Conservation (phyloP, 1,139 yeast genomes). For the Hemisphaericaspora xylanilytica region DNA sequence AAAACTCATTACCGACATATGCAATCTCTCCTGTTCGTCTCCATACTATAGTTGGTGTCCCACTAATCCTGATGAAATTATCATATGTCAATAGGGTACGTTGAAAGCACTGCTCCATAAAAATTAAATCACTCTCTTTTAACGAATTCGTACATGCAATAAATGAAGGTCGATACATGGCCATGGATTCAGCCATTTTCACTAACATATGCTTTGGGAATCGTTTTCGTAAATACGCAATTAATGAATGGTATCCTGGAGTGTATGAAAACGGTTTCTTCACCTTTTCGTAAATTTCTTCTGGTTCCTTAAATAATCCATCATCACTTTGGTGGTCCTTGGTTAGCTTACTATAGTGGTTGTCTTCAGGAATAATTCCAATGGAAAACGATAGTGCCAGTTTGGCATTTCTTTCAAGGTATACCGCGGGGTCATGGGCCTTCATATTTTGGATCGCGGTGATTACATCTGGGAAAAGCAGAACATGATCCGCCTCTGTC, state of each 20-base stretch:
- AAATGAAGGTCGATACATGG: slow-evolving; percentile 85
- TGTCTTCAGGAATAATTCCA: slow-evolving; percentile 46
- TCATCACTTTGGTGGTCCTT: slow-evolving; percentile 12
- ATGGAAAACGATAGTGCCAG: slow-evolving; percentile 56
- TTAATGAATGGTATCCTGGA: slow-evolving; percentile 82
- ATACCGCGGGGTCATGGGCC: slow-evolving; percentile 39
- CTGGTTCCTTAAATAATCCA: slow-evolving; percentile 57
- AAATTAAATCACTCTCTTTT: slow-evolving; percentile 85
- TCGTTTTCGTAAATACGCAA: slow-evolving; percentile 68
- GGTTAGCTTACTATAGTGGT: slow-evolving; percentile 15
- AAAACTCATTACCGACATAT: slow-evolving; percentile 89
- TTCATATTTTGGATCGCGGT: slow-evolving; percentile 47
- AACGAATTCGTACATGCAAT: slow-evolving; percentile 88
- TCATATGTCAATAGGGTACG: slow-evolving; percentile 86
- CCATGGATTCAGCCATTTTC: slow-evolving; percentile 84
- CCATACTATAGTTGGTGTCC: slow-evolving; percentile 96
- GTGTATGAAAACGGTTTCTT: slow-evolving; percentile 81
- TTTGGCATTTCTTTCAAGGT: slow-evolving; percentile 36
- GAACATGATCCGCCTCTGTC: slow-evolving; percentile 29
- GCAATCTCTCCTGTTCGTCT: slow-evolving; percentile 94
- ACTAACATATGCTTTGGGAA: slow-evolving; percentile 71
- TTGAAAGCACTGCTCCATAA: slow-evolving; percentile 96
- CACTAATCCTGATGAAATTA: slow-evolving; percentile 75
- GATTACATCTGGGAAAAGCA: slow-evolving; percentile 55
- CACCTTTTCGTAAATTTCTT: slow-evolving; percentile 76